phyloP scores from a whole-genome alignment of 2,329 filamentous ascomycete genomes.

The Beauveria brongniartii region DNA sequence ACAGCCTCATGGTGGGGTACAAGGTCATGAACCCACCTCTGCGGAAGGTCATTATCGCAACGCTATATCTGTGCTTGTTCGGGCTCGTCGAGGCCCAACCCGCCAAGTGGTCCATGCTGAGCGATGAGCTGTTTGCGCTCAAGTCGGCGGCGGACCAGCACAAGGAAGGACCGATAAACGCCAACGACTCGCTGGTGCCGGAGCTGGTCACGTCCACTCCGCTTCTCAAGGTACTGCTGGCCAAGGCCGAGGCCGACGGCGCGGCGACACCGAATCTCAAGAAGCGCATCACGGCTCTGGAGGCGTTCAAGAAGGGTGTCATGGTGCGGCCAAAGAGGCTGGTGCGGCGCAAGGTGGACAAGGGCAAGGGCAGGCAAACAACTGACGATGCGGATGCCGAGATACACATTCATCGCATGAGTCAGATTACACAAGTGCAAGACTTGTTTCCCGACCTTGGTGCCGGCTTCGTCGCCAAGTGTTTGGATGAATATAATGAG shows the following conservation, averaged over 20 bases:
- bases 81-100: conserved; percentile 59
- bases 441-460: conserved; percentile 88
- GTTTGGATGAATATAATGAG: conserved; percentile 72
- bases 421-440: conserved; percentile 80
- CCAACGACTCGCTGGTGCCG: conserved; percentile 66
- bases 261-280: conserved; percentile 47
- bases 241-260: conserved; percentile 41
- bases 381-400: conserved; percentile 32
- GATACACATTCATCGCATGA: conserved; percentile 74
- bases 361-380: conserved; percentile 51
- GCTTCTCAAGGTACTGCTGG: conserved; percentile 55
- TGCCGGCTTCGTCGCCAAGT: conserved; percentile 68
- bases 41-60: conserved; percentile 61
- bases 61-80: conserved; percentile 65
- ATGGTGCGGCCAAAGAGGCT: conserved; percentile 43
- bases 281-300: conserved; percentile 53
- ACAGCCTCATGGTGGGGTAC: conserved; percentile 62
- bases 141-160: conserved; percentile 63
- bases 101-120: conserved; percentile 65
- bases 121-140: conserved; percentile 76
- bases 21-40: conserved; percentile 54
- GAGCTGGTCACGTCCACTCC: conserved; percentile 77
- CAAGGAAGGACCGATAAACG: conserved; percentile 44
- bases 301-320: conserved; percentile 49
- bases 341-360: conserved; percentile 49